Evolutionary conservation across 306 rosid genomes (phyloP), one percentile per base, ranked within the genome.

Genomic region (Casuarina equisetifolia): DNA sequence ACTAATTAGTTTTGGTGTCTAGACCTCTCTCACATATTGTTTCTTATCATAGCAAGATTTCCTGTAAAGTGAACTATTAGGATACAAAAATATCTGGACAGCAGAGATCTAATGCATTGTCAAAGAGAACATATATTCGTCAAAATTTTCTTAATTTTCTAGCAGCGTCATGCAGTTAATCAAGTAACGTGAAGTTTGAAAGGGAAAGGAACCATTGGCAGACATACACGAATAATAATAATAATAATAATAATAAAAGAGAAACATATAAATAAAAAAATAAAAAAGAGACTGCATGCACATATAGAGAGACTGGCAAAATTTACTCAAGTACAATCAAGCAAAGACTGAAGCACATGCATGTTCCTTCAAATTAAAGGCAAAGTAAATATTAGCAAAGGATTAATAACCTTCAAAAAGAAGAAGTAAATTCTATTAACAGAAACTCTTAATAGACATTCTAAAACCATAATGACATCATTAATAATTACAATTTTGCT

Each of bases 401-500:
- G 70, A 8, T 40, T 42, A 42, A 66, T 42, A 9, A 66, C 12
- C 5, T 67, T 67, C 71, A 42, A 35, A 67, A 5, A 42, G 3
- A 2, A 40, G 5, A 66, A 3, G 32, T 16, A 42, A 67, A 40
- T 42, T 67, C 43, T 9, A 7, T 3, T 16, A 67, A 42, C 50
- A 13, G 15, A 67, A 67, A 40, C 50, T 43, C 71, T 40, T 62
- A 9, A 62, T 42, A 67, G 12, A 17, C 50, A 7, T 42, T 7
- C 35, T 42, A 17, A 72, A 74, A 53, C 20, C 49, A 19, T 69
- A 59, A 19, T 38, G 63, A 46, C 75, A 72, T 50, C 59, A 57
- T 74, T 36, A 44, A 52, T 71, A 55, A 42, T 72, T 46, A 66
- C 61, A 50, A 42, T 58, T 54, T 57, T 75, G 73, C 58, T 73